Conservation (phyloP, 83 land plant species). For the Picea mariana region DNA sequence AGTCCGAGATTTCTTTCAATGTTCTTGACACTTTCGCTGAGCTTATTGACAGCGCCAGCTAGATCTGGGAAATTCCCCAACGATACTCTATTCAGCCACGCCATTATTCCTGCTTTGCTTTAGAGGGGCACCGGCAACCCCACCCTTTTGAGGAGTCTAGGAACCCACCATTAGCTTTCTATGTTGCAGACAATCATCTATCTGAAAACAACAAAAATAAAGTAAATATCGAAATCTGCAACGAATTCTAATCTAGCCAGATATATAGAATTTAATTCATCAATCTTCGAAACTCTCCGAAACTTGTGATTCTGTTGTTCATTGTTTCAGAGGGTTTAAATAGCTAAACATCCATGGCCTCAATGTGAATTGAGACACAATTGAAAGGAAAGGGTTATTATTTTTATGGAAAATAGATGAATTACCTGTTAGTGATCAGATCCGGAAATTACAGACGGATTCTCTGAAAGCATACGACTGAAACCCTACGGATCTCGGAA, state of each 20-base stretch:
- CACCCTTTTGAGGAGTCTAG: not conserved
- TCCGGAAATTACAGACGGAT: not conserved
- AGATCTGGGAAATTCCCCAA: constrained; percentile 80
- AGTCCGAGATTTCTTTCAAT: constrained; percentile 95
- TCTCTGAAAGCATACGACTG: not conserved
- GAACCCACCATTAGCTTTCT: constrained; percentile 4
- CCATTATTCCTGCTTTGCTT: constrained; percentile 48
- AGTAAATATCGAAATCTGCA: not conserved
- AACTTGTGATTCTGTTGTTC: too few relatives aligned
- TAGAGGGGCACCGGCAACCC: not conserved
- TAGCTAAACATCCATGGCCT: too few relatives aligned
- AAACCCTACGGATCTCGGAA: too few relatives aligned
- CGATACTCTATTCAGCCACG: constrained; percentile 84
- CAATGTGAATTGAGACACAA: too few relatives aligned
- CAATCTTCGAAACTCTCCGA: too few relatives aligned
- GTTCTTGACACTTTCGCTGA: constrained; percentile 96
- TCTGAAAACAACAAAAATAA: not conserved
- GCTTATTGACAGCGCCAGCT: constrained; percentile 92
- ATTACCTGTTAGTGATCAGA: not conserved
- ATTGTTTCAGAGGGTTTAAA: too few relatives aligned
- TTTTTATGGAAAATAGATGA: not conserved
- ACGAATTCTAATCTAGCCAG: not conserved
- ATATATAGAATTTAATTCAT: too few relatives aligned
- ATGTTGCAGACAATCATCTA: not conserved
- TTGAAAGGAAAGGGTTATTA: not conserved